phyloP scores from a whole-genome alignment of 768 basidiomycete genomes.

The Mycena crocata region DNA sequence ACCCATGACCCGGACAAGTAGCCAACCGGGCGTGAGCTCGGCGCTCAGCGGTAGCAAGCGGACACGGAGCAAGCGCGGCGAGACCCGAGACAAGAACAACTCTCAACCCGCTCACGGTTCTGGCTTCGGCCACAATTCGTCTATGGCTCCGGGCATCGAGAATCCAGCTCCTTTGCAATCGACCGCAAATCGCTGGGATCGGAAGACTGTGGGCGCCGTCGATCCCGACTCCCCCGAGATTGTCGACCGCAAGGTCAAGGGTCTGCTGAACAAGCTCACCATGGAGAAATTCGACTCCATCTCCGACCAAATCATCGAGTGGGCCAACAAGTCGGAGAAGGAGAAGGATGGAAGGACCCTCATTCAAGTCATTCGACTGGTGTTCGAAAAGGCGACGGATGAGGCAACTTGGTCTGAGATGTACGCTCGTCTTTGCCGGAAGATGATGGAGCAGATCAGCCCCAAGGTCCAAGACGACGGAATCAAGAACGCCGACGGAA shows the following conservation, averaged over 20 bases:
- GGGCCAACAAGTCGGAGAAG: constrained; percentile 94
- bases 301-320: constrained; percentile 92
- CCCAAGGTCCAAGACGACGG: constrained; percentile 90
- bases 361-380: constrained; percentile 94
- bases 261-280: constrained; percentile 93
- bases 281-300: constrained; percentile 98
- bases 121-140: constrained; percentile 45
- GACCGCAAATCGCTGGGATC: constrained; percentile 88
- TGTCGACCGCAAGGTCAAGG: constrained; percentile 94
- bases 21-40: constrained; percentile 68
- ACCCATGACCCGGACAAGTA: constrained; percentile 76
- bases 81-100: constrained; percentile 72
- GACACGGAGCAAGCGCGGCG: constrained; percentile 87
- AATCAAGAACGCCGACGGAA: constrained; percentile 83
- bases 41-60: constrained; percentile 65
- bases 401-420: constrained; percentile 97
- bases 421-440: constrained; percentile 95
- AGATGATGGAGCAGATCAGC: constrained; percentile 95
- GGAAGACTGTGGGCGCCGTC: constrained; percentile 55
- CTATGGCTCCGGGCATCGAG: constrained; percentile 57
- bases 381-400: constrained; percentile 98
- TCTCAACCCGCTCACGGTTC: constrained; percentile 54
- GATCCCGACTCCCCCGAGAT: constrained; percentile 83
- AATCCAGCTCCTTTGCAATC: constrained; percentile 81
- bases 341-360: constrained; percentile 95